A percentile compares a stretch with the other conserved stretches of the same genome.
phyloP scores from a whole-genome alignment of 257 asterid genomes.

The Coffea canephora region DNA sequence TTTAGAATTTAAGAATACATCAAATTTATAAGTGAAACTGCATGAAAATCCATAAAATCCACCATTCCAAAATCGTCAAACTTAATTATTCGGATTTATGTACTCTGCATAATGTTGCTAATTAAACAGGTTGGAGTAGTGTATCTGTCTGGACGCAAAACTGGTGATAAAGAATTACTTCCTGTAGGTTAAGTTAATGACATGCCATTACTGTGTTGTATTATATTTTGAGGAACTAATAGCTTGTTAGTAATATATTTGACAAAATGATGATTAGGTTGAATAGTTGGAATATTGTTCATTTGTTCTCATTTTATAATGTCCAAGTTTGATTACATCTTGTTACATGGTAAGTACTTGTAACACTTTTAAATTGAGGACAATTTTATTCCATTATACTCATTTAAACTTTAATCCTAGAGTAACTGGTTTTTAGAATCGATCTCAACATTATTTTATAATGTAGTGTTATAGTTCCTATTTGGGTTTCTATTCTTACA shows the following conservation, averaged over 20 bases:
- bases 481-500: neutral
- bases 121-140: neutral
- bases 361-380: neutral
- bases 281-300: neutral
- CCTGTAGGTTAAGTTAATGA: no score
- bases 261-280: neutral
- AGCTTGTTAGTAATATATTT: neutral
- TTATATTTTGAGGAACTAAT: neutral
- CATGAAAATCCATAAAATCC: neutral
- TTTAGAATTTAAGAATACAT: neutral
- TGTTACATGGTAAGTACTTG: neutral
- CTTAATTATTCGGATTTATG: no score
- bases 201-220: neutral
- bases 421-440: neutral
- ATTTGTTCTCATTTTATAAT: no score
- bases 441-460: neutral
- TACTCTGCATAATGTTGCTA: neutral
- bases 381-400: neutral
- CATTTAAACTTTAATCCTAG: no score
- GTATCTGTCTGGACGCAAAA: no score
- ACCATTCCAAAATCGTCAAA: neutral
- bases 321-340: neutral
- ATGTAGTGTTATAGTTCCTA: neutral
- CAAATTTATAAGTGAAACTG: no score
- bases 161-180: no score